A percentile compares a stretch with the other conserved stretches of the same genome.
phyloP scores from a whole-genome alignment of 1,139 yeast genomes.

The Hyphopichia fennica region DNA sequence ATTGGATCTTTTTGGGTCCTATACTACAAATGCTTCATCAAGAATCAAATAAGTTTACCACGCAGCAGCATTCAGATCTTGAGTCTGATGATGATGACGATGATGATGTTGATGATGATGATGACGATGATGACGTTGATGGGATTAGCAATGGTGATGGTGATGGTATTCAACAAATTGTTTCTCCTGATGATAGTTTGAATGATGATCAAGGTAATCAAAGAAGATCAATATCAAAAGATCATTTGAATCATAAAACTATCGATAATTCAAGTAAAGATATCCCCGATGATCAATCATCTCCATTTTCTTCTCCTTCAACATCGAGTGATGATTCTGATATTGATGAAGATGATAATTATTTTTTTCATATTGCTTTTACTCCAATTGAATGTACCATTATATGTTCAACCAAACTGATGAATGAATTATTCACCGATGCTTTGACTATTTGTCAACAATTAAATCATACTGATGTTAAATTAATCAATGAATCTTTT shows the following conservation, averaged over 20 bases:
- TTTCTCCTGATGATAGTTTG: too few species aligned
- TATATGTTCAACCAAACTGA: conserved; percentile 43
- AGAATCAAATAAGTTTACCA: conserved; percentile 19
- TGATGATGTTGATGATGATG: conserved; percentile 9
- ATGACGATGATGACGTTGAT: background rate
- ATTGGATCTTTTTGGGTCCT: conserved; percentile 52
- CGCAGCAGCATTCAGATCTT: conserved; percentile 20
- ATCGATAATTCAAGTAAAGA: conserved; percentile 25
- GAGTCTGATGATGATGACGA: conserved; percentile 15
- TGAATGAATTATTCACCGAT: conserved; percentile 36
- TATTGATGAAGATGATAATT: conserved; percentile 25
- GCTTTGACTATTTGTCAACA: conserved; percentile 30
- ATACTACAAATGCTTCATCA: conserved; percentile 39
- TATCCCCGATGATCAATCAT: conserved; percentile 1
- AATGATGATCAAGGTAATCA: too few species aligned
- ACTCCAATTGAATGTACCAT: conserved; percentile 59
- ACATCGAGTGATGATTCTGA: conserved; percentile 7
- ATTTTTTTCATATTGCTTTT: conserved; percentile 54
- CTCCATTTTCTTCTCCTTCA: background rate
- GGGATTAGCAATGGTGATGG: too few species aligned
- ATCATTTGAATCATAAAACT: background rate
- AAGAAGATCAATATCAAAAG: background rate
- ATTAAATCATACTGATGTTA: conserved; percentile 33
- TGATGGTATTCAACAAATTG: too few species aligned
- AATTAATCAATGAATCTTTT: conserved; percentile 48